Evolutionary conservation across 2,329 filamentous ascomycete genomes (phyloP).

Genomic region (Penicillium crustosum): DNA sequence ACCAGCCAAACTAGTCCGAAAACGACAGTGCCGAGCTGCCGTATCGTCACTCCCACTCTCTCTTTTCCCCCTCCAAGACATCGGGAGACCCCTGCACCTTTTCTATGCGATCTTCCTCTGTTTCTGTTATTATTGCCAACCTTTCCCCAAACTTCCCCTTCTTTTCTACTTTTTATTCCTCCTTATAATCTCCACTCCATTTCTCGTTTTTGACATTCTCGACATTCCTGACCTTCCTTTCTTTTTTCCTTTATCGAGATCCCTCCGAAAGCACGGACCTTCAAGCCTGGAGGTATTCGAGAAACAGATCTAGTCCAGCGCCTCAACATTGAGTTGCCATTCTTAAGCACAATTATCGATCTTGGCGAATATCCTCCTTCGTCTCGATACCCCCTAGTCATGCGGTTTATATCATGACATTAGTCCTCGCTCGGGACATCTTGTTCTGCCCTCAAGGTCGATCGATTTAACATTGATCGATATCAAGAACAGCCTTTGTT

Average conservation of each 20-base stretch:
- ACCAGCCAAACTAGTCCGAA: constrained; percentile 19
- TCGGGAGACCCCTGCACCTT: constrained; percentile 5
- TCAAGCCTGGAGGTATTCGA: constrained; percentile 18
- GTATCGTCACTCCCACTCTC: constrained; percentile 22
- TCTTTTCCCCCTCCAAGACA: background rate
- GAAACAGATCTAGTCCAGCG: constrained; percentile 7
- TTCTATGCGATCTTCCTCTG: constrained; percentile 7
- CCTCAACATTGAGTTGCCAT: constrained; percentile 18
- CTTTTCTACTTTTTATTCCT: constrained; percentile 9
- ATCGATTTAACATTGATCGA: constrained; percentile 31
- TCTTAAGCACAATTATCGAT: constrained; percentile 17
- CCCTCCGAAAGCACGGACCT: constrained; percentile 7
- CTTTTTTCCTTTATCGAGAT: constrained; percentile 1
- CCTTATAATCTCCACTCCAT: constrained; percentile 9
- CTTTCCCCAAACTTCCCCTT: constrained; percentile 5
- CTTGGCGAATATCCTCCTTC: constrained; percentile 21
- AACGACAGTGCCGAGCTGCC: constrained; percentile 21
- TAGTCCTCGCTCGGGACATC: constrained; percentile 39
- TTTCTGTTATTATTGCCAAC: constrained; percentile 1
- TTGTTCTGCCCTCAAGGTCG: constrained; percentile 29
- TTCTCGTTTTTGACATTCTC: background rate
- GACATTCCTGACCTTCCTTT: constrained; percentile 7
- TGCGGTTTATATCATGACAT: constrained; percentile 46
- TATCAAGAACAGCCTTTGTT: constrained; percentile 28
- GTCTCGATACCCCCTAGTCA: constrained; percentile 27